Conservation (phyloP, 2,329 filamentous ascomycete species). For the Fusarium sp. region DNA sequence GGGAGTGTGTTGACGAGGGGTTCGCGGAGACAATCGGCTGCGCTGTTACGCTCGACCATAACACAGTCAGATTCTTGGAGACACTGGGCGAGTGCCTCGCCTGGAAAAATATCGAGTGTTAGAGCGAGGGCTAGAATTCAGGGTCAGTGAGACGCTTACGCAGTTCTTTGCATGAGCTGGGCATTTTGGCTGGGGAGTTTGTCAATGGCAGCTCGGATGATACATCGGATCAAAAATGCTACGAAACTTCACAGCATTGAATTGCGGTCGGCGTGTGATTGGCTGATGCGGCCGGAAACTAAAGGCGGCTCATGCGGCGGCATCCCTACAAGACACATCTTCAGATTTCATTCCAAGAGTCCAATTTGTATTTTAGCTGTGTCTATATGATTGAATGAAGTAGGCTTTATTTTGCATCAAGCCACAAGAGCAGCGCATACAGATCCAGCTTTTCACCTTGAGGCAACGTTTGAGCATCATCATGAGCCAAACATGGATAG, state of each 20-base stretch:
- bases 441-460: too few relatives aligned
- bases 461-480: background rate
- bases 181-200: conserved; percentile 69
- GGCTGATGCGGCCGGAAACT: conserved; percentile 19
- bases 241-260: conserved; percentile 30
- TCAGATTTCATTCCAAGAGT: background rate
- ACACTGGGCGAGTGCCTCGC: conserved; percentile 90
- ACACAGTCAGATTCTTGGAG: conserved; percentile 97
- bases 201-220: conserved; percentile 39
- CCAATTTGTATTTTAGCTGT: background rate
- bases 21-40: conserved; percentile 86
- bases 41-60: conserved; percentile 87
- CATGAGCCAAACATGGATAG: background rate
- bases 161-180: conserved; percentile 96
- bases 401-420: too few relatives aligned
- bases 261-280: conserved; percentile 47
- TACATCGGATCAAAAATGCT: conserved; percentile 31
- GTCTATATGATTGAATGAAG: background rate
- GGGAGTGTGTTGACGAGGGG: conserved; percentile 86
- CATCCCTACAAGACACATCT: conserved; percentile 10
- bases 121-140: background rate
- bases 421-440: too few relatives aligned
- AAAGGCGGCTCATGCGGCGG: conserved; percentile 10
- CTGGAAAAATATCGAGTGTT: conserved; percentile 58
- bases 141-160: conserved; percentile 66